Evolutionary conservation across 768 basidiomycete genomes (phyloP).

Genomic region (Fomitopsis serialis): DNA sequence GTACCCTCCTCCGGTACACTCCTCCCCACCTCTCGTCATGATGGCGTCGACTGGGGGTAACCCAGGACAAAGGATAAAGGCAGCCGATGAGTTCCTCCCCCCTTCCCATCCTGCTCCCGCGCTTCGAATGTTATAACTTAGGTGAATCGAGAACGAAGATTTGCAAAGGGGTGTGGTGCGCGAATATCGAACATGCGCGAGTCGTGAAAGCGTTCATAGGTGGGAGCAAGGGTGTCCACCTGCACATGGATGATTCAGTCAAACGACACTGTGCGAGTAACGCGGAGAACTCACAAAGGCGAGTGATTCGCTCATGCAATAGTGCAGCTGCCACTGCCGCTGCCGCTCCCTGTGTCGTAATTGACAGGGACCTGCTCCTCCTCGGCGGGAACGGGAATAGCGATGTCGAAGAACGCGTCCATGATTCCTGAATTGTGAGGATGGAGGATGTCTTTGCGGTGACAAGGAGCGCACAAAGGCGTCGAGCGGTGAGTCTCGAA

Average conservation of each 20-base stretch:
- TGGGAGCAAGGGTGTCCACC: neutral
- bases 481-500: neutral
- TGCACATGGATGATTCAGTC: neutral
- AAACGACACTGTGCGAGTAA: neutral
- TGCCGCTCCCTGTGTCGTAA: constrained; percentile 7
- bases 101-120: neutral
- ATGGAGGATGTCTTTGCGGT: too few species aligned
- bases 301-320: constrained; percentile 8
- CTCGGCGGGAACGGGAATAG: constrained; percentile 11
- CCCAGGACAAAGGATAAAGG: neutral
- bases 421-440: neutral
- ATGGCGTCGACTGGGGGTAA: neutral
- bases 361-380: constrained; percentile 9
- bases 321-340: constrained; percentile 7
- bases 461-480: neutral
- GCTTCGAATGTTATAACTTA: neutral
- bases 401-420: constrained; percentile 19
- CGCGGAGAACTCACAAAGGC: neutral
- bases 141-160: neutral
- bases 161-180: neutral
- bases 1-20: too few species aligned
- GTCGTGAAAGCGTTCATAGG: neutral
- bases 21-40: too few species aligned
- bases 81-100: neutral
- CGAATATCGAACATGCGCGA: neutral